phyloP scores from a whole-genome alignment of 306 rosid species.

The Acacia confusa region DNA sequence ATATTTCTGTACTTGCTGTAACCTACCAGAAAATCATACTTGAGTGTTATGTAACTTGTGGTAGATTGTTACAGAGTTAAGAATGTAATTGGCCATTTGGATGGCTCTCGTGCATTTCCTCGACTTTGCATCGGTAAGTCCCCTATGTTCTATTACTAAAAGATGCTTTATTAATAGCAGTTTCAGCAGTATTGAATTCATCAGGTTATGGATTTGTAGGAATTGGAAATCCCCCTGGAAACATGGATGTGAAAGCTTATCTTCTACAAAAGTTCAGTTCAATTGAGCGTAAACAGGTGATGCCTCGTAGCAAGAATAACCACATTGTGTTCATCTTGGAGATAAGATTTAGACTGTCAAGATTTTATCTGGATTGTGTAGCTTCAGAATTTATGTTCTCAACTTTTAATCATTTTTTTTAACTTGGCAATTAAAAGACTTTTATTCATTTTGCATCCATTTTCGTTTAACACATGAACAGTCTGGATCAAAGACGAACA shows the following conservation, averaged over 20 bases:
- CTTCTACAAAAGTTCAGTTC: conserved; percentile 81
- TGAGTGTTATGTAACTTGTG: conserved; percentile 24
- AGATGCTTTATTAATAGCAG: neutral
- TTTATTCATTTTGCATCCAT: neutral
- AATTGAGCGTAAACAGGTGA: conserved; percentile 71
- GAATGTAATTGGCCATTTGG: conserved; percentile 85
- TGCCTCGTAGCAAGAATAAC: neutral
- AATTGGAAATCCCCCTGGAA: conserved; percentile 85
- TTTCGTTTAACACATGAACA: neutral
- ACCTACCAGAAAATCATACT: conserved; percentile 2
- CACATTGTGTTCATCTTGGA: neutral
- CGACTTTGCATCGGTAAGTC: conserved; percentile 77
- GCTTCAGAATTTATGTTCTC: neutral
- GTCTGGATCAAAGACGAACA: neutral
- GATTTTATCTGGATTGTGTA: neutral
- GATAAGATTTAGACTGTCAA: neutral
- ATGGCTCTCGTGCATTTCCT: conserved; percentile 79
- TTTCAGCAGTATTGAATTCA: conserved; percentile 21
- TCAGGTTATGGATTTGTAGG: conserved; percentile 45
- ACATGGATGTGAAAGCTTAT: conserved; percentile 83
- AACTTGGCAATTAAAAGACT: neutral
- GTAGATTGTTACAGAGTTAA: conserved; percentile 60
- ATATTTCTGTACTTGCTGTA: neutral
- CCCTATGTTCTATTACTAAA: conserved; percentile 20
- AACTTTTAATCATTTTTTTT: neutral